A percentile compares a stretch with the other conserved stretches of the same genome.
These are phyloP conservation scores for Balamuthia mandrillaris DNA, from an alignment of 208 protist species.

Conservation along the genomic window DNA sequence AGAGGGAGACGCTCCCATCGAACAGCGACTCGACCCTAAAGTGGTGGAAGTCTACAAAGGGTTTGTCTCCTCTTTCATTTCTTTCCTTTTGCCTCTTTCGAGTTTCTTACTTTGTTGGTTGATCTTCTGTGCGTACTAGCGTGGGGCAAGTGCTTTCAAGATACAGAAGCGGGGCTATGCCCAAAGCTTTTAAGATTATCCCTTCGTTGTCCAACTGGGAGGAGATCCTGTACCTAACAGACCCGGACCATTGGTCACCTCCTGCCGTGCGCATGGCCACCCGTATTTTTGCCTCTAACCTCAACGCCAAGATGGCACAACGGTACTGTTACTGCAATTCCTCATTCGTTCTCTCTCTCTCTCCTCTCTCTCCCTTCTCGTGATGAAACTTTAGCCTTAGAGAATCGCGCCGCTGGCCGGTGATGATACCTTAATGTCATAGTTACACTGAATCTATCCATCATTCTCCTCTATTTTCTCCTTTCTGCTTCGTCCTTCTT, in stretches of 20 bases:
- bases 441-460: too few species aligned
- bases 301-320: slow-evolving; percentile 94
- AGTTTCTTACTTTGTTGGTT: background rate
- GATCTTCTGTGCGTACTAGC: background rate
- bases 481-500: too few species aligned
- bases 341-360: too few species aligned
- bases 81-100: background rate
- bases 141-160: slow-evolving; percentile 88
- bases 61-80: background rate
- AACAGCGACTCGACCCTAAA: slow-evolving; percentile 26
- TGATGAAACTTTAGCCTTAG: too few species aligned
- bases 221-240: slow-evolving; percentile 92
- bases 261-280: slow-evolving; percentile 91
- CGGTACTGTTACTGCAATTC: too few species aligned
- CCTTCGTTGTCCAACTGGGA: slow-evolving; percentile 95
- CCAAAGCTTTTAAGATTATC: slow-evolving; percentile 98
- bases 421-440: too few species aligned
- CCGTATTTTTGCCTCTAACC: slow-evolving; percentile 92
- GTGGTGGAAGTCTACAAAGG: slow-evolving; percentile 36
- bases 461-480: too few species aligned
- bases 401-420: too few species aligned
- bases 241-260: slow-evolving; percentile 92
- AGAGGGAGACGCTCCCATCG: background rate
- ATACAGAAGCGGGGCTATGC: slow-evolving; percentile 97
- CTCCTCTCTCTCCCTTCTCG: too few species aligned